phyloP scores from a whole-genome alignment of 768 basidiomycete genomes.

The Leccinum ochraceum region DNA sequence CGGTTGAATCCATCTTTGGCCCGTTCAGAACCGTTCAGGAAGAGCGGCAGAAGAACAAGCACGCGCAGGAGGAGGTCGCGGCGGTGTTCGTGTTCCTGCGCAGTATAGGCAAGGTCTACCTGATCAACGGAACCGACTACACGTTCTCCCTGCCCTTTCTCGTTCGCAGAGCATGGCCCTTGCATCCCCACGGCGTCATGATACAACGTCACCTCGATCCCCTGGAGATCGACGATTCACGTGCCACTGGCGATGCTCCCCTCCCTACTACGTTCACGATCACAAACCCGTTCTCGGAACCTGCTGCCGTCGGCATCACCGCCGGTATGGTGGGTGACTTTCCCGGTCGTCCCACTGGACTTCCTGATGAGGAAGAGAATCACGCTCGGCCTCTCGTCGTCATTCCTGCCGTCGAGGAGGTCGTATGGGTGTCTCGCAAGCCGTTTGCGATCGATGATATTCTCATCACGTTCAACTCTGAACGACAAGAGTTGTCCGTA shows the following conservation, averaged over 20 bases:
- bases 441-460: conserved; percentile 47
- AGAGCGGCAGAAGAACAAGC: conserved; percentile 42
- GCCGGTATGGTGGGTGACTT: conserved; percentile 54
- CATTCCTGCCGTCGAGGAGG: conserved; percentile 62
- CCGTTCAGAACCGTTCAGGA: conserved; percentile 43
- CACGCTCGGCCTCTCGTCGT: conserved; percentile 51
- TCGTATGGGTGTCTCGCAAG: conserved; percentile 59
- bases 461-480: conserved; percentile 58
- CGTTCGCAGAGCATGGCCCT: conserved; percentile 75
- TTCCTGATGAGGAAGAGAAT: conserved; percentile 59
- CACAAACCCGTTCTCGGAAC: conserved; percentile 75
- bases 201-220: conserved; percentile 74
- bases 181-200: conserved; percentile 76
- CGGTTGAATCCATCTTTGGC: conserved; percentile 37
- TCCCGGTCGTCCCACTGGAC: conserved; percentile 32
- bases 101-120: conserved; percentile 69
- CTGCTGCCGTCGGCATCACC: conserved; percentile 69
- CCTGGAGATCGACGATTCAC: conserved; percentile 65
- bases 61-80: conserved; percentile 41
- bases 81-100: conserved; percentile 80
- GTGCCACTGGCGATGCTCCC: conserved; percentile 60
- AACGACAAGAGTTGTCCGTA: conserved; percentile 54
- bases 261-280: conserved; percentile 83
- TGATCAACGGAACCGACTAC: conserved; percentile 70
- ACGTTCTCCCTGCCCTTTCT: conserved; percentile 82